phyloP scores from a whole-genome alignment of 2,329 filamentous ascomycete species.

The Pestalotiopsis sp. region DNA sequence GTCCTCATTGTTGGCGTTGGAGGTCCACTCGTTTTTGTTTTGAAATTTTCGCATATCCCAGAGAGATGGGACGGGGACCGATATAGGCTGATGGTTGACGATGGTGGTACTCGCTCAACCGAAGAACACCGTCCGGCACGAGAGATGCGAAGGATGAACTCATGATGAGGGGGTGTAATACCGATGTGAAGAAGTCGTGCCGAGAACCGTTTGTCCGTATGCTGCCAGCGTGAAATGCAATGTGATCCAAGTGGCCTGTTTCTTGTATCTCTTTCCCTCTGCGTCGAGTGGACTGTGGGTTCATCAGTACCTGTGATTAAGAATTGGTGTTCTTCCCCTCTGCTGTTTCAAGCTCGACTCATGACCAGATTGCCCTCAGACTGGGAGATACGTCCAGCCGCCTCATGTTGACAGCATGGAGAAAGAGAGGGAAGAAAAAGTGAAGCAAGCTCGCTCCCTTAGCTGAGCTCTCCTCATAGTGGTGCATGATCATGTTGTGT shows the following conservation, averaged over 20 bases:
- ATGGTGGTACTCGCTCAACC: neutral
- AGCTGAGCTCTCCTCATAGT: neutral
- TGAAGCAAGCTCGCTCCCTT: no score
- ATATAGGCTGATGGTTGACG: neutral
- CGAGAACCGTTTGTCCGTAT: neutral
- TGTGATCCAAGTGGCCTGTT: neutral
- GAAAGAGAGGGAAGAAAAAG: no score
- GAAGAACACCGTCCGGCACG: neutral
- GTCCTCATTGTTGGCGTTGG: slow-evolving; percentile 4
- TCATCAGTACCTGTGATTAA: no score
- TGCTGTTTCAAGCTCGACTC: no score
- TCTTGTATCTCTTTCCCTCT: no score
- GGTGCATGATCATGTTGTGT: neutral
- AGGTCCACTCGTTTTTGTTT: slow-evolving; percentile 1
- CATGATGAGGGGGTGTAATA: neutral
- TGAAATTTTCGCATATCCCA: neutral
- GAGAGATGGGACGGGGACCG: neutral
- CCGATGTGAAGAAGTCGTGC: neutral
- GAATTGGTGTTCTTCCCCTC: no score
- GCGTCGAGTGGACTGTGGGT: no score
- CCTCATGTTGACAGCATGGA: no score
- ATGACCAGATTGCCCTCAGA: no score
- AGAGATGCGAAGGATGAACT: neutral
- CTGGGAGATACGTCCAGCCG: no score
- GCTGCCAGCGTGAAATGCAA: neutral